Percentiles rank a stretch among this genome's conserved stretches.
These are phyloP conservation scores for Jackrogersella minutella DNA, from an alignment of 495 filamentous ascomycete species.

Conservation along the genomic window DNA sequence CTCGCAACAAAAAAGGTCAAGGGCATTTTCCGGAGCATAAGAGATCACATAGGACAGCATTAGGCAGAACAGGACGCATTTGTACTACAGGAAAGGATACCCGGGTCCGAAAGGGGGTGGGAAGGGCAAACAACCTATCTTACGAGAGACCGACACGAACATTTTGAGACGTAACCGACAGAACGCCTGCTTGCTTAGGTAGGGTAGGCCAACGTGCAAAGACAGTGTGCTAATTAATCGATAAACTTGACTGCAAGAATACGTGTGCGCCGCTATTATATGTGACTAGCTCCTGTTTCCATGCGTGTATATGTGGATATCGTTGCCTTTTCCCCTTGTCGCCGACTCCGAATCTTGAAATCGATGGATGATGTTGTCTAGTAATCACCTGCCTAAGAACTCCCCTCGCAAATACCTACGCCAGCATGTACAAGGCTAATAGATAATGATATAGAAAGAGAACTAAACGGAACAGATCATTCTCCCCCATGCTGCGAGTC, in stretches of 20 bases:
- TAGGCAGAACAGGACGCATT: conserved; percentile 27
- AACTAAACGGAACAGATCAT: background rate
- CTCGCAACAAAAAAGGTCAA: conserved; percentile 1
- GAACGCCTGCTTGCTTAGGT: conserved; percentile 14
- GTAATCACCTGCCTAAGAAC: too few species aligned
- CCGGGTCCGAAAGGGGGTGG: conserved; percentile 6
- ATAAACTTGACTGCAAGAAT: background rate
- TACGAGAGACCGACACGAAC: background rate
- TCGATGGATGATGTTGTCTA: too few species aligned
- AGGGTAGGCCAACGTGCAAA: conserved; percentile 15
- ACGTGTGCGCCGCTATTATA: background rate
- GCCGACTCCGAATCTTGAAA: too few species aligned
- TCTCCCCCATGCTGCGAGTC: background rate
- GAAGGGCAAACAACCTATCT: background rate
- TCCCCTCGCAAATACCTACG: background rate
- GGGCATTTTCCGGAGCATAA: conserved; percentile 31
- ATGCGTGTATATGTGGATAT: conserved; percentile 5
- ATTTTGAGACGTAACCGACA: too few species aligned
- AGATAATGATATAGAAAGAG: background rate
- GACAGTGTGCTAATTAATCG: conserved; percentile 21
- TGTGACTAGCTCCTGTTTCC: background rate
- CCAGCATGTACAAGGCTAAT: background rate
- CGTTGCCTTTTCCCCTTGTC: background rate
- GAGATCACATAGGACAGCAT: conserved; percentile 20
- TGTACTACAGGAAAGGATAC: conserved; percentile 28